Base-by-base conservation (phyloP, 2,329 filamentous ascomycete species). In the Penicillium sp. region DNA sequence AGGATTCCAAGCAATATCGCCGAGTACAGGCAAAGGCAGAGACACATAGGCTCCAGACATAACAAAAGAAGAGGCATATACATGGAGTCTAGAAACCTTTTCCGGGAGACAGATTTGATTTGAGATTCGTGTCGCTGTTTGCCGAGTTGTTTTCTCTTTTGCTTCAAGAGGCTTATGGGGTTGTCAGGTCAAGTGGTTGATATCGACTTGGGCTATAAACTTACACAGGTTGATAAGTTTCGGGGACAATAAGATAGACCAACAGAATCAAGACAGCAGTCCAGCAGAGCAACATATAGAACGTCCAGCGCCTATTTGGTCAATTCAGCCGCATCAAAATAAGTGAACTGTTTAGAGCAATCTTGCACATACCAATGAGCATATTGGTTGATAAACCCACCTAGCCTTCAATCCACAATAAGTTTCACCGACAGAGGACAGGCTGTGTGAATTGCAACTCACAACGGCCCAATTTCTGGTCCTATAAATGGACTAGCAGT, bases 251-350 rank as follows among this genome's bases (percentile, higher is more conserved):
- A 38, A 92, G 73, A 35, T 88, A 73, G 56, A 97, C 88, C 63
- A 87, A 79, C 9, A 83, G 73, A 53, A 91, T 82, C 70, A 92
- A 78, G 7, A 82, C 76, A 19, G 83, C 86, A 1, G 88, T 84
- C 92, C 92, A 96, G 56, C 96, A 95, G 55, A 96, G 78, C 62
- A 96, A 81, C 5, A 93, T 84, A 73, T 93, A 97, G 76, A 95
- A 93, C 0, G 89, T 90, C 91, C 91, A 95, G 56, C 91, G 82
- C 90, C 78, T 35, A 79, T 51, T 9, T 13, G 41, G 21, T 23
- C 9, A 7, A 51, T 5, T 45, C 29, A 51, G 31, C 48, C 50
- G 31, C 31, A 35, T 11, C 31, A 35, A 35, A 2, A 23, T 58
- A 51, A 60, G 58, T 68, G 66, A 35, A 31, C 30, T n/a, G 3